Base-by-base conservation (phyloP, 805 yeast species). In the Hemisphaericaspora nanyangensis region DNA sequence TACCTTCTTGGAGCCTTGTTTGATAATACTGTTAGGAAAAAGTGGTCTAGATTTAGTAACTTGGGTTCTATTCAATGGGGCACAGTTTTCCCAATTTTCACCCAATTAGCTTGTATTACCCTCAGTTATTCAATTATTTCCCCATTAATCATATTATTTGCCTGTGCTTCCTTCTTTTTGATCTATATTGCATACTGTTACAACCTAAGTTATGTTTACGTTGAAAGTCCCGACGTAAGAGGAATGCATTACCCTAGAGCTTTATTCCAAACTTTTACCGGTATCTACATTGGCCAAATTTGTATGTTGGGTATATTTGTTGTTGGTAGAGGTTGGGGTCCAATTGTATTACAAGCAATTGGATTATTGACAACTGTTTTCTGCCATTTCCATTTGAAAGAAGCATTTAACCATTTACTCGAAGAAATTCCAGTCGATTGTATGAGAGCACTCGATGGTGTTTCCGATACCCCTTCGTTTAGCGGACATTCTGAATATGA, bases 251-350 rank as follows among this genome's bases (percentile, higher is more conserved):
- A 89, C 58, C 93, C 96, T 45, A 77, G 87, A 45, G 96, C 97
- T 2, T 61, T 91, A 37, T 85, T 80, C 68, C 97, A 91, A 65
- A 82, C 95, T 1, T 74, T 91, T 57, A 81, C 82, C 28, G 99
- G 99, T 42, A 60, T 93, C 31, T 91, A 91, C 59, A 59, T 91
- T 32, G 95, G 95, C 29, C 90, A 91, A 62, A 63, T 89, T 17
- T 87, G 96, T 68, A 52, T 93, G 46, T 58, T 93, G 38, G 97
- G 96, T 39, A 61, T 93, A 40, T 90, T 88, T 57, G 85, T 79
- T 13, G 95, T 91, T 40, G 89, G 95, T 45, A 87, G 87, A 70
- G 84, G 95, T 30, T 91, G 96, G 96, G 98, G 96, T 32, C 95
- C 96, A 27, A 73, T 89, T 47, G 85, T 82, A 3, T 63, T 91